Conservation (phyloP, 345 rosid species). For the Corymbia maculata region DNA sequence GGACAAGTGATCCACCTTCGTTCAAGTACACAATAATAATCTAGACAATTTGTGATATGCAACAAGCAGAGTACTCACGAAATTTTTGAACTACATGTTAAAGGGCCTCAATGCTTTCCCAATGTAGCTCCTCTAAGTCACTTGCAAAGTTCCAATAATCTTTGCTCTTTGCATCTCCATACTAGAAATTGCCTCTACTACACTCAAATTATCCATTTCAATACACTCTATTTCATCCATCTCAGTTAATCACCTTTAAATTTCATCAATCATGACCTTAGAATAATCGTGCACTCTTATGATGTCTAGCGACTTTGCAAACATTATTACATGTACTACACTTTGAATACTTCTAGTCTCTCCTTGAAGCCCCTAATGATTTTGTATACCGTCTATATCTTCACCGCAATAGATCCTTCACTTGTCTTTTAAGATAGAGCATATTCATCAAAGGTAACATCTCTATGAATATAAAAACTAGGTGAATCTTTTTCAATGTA, state of each 20-base stretch:
- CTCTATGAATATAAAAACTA: no score
- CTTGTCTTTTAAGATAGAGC: neutral
- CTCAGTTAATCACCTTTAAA: neutral
- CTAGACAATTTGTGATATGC: neutral
- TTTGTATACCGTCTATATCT: neutral
- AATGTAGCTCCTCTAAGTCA: neutral
- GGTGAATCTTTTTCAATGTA: neutral
- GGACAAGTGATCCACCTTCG: neutral
- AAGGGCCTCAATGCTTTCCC: neutral
- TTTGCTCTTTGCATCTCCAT: neutral
- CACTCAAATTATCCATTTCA: no score
- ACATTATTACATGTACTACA: neutral
- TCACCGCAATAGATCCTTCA: no score
- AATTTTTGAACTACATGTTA: neutral
- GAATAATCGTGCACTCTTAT: no score
- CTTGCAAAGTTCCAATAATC: neutral
- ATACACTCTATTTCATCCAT: neutral
- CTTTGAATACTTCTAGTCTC: neutral
- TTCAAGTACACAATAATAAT: neutral
- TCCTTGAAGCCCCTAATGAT: neutral
- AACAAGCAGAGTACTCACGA: neutral
- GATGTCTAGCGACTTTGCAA: neutral
- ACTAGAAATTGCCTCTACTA: neutral
- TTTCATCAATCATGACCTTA: neutral
- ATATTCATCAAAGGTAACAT: neutral